Conservation (phyloP, 139 green algal genomes). For the Micractinium conductrix region DNA sequence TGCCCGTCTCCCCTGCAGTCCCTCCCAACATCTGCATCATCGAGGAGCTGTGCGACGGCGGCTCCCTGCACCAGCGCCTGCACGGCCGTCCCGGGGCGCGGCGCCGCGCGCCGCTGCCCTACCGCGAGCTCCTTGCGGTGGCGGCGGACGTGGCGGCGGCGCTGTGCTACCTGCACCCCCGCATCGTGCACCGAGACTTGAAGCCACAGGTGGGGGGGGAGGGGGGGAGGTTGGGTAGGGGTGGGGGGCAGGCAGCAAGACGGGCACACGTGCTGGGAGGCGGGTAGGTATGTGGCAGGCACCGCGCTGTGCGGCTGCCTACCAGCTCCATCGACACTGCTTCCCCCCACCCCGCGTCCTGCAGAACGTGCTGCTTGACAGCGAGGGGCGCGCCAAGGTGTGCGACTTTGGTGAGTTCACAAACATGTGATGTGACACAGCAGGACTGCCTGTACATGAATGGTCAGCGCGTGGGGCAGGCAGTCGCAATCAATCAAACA, state of each 20-base stretch:
- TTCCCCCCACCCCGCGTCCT: neutral
- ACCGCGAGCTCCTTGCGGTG: constrained; percentile 52
- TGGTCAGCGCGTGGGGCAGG: too few species aligned
- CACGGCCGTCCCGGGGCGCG: constrained; percentile 47
- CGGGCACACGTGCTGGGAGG: too few species aligned
- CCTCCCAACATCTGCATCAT: constrained; percentile 81
- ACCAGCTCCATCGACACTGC: too few species aligned
- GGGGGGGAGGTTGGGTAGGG: too few species aligned
- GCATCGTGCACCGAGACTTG: constrained; percentile 59
- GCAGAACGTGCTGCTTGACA: constrained; percentile 79
- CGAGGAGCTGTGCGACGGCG: constrained; percentile 72
- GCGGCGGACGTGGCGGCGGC: constrained; percentile 69
- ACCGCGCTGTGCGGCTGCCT: too few species aligned
- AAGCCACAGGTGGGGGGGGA: constrained; percentile 45
- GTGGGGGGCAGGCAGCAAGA: too few species aligned
- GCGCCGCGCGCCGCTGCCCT: constrained; percentile 38
- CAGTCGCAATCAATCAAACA: too few species aligned
- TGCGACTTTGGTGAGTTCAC: constrained; percentile 71
- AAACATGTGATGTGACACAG: too few species aligned
- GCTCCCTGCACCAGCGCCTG: constrained; percentile 61
- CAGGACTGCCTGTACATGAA: too few species aligned
- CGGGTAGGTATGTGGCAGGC: too few species aligned
- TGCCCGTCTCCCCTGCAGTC: neutral
- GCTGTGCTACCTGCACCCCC: constrained; percentile 79
- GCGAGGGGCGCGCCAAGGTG: constrained; percentile 64